Evolutionary conservation across 2,329 filamentous ascomycete species (phyloP).

Genomic region (Teratosphaeria destructans): DNA sequence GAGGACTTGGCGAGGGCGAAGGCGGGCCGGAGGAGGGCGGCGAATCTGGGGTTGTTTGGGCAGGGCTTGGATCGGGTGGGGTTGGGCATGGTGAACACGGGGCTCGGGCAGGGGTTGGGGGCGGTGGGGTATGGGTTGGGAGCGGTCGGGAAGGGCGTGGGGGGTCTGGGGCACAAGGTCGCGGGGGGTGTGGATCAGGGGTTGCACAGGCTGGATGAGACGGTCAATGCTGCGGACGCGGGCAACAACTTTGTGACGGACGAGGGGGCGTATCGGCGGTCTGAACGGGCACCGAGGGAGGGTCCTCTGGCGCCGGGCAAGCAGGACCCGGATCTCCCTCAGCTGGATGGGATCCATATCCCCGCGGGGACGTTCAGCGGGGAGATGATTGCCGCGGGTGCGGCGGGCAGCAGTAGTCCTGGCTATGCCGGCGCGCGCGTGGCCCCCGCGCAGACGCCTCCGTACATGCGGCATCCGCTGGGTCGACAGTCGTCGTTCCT

Average conservation of each 20-base stretch:
- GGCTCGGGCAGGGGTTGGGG: slow-evolving; percentile 9
- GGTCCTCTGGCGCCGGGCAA: background rate
- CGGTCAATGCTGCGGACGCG: slow-evolving; percentile 8
- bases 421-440: background rate
- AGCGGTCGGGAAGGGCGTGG: slow-evolving; percentile 20
- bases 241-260: slow-evolving; percentile 14
- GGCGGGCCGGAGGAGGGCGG: background rate
- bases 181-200: slow-evolving; percentile 30
- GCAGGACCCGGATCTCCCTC: background rate
- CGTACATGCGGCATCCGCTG: background rate
- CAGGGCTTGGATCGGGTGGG: slow-evolving; percentile 11
- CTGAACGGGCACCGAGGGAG: background rate
- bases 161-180: slow-evolving; percentile 28
- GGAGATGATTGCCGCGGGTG: background rate
- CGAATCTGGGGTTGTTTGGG: slow-evolving; percentile 11
- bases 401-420: background rate
- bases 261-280: slow-evolving; percentile 12
- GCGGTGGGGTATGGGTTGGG: slow-evolving; percentile 14
- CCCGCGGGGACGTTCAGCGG: background rate
- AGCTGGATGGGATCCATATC: background rate
- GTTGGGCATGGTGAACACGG: slow-evolving; percentile 9
- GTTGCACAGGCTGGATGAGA: slow-evolving; percentile 12
- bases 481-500: background rate
- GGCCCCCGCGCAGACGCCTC: background rate
- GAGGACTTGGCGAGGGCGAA: slow-evolving; percentile 13